Evolutionary conservation across 192 early-diverging fungal species (phyloP), one percentile per base, ranked within the genome.

Genomic region (Backusella morwellensis): DNA sequence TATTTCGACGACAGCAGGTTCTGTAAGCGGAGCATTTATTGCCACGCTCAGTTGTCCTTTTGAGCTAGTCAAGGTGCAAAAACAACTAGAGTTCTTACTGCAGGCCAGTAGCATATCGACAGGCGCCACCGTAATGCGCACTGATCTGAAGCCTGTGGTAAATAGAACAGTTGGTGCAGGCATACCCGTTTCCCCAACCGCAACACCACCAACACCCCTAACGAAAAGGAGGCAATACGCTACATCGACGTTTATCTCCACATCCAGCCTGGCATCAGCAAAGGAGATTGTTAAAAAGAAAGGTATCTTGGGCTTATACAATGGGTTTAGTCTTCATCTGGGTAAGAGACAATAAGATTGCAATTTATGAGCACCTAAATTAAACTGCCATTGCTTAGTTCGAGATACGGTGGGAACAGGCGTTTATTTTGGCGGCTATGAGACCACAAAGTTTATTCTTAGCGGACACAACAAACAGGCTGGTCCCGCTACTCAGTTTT

Each of bases 41-140:
- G 92, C 93, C 6, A 77, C 86, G 11, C 77, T 93, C 38, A 92
- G 90, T 71, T 93, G 92, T 75, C 94, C 94, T 6, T 78, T 95
- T 56, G 94, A 95, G 75, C 81, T 94, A 41, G 89, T 95, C 41
- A 95, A 95, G 74, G 88, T 93, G 3, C 93, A 93, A 81, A 84
- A 89, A 74, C 94, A 93, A 78, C 81, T 93, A 26, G 88, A 92
- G 35, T 83, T 86, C 47, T 71, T 94, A 44, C 75, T 93, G 81
- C 81, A 83, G 59, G 83, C 87, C 74, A 81, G 83, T 42, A 85
- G 82, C 15, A 84, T 83, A 67, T 85, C 82, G n/a, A 79, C 84
- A 14, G 83, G 85, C 32, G 85, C 78, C 6, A 85, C 82, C 11
- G 76, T 84, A 9, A 63, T 85, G 36, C 78, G 82, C 21, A 38